These are phyloP conservation scores for Hypoxylon sp. DNA, from an alignment of 2,329 filamentous ascomycete species.

Conservation along the genomic window DNA sequence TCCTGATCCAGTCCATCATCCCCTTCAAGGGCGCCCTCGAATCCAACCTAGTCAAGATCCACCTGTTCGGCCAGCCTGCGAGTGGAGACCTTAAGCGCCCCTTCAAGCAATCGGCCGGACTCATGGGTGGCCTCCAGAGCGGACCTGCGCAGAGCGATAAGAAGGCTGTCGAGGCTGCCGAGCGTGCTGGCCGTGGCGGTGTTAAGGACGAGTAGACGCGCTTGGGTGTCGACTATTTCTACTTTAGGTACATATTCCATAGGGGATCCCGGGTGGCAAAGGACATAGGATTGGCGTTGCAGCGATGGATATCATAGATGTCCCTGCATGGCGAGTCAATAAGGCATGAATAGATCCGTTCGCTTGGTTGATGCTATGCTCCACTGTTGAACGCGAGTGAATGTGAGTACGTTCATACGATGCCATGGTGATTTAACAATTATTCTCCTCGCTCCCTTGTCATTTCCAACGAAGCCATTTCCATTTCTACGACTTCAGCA, in stretches of 20 bases:
- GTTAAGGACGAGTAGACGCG: conserved; percentile 75
- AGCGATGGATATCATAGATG: conserved; percentile 7
- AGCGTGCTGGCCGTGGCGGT: conserved; percentile 78
- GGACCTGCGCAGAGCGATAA: conserved; percentile 89
- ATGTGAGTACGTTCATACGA: not conserved
- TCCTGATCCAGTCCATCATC: conserved; percentile 98
- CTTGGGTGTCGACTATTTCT: not conserved
- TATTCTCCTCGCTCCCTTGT: not conserved
- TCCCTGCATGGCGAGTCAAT: not conserved
- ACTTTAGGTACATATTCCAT: conserved; percentile 13
- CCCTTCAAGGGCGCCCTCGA: conserved; percentile 96
- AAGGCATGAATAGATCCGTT: conserved; percentile 19
- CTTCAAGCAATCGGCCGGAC: conserved; percentile 86
- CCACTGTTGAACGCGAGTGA: not conserved
- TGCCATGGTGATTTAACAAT: not conserved
- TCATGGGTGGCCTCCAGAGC: conserved; percentile 83
- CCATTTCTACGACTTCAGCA: no score
- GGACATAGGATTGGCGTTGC: conserved; percentile 9
- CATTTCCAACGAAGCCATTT: not conserved
- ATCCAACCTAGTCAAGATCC: conserved; percentile 95
- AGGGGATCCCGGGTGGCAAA: conserved; percentile 1
- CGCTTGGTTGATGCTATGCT: conserved; percentile 15
- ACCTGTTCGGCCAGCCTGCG: conserved; percentile 88
- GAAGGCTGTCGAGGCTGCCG: conserved; percentile 83
- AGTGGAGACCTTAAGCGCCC: conserved; percentile 92